Conservation (phyloP, 176 grass and related monocot genomes). For the Ananas comosus region DNA sequence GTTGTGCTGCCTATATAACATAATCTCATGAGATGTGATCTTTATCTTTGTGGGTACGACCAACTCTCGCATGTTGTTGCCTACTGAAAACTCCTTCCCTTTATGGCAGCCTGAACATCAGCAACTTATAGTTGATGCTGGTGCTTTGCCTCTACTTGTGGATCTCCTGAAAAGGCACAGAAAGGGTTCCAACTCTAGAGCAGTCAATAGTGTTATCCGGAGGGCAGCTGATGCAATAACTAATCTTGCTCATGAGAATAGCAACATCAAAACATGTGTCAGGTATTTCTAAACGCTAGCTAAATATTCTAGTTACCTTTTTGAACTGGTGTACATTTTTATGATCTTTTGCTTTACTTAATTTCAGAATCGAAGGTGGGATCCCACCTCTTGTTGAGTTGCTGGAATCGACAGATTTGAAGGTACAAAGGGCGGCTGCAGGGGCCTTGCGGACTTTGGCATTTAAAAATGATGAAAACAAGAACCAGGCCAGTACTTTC, state of each 20-base stretch:
- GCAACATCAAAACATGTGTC: conserved; percentile 93
- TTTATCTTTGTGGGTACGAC: neutral
- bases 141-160: conserved; percentile 84
- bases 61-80: neutral
- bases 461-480: conserved; percentile 99
- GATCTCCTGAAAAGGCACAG: conserved; percentile 75
- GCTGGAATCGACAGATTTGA: conserved; percentile 83
- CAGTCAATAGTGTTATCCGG: conserved; percentile 84
- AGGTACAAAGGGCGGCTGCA: conserved; percentile 97
- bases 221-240: conserved; percentile 99
- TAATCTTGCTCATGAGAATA: conserved; percentile 99
- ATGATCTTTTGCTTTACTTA: conserved; percentile 26
- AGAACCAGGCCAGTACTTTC: conserved; percentile 48
- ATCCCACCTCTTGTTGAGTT: conserved; percentile 97
- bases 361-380: conserved; percentile 83
- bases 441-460: conserved; percentile 89
- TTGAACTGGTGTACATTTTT: neutral
- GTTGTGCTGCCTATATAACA: too few relatives aligned
- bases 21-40: too few relatives aligned
- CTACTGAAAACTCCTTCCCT: neutral
- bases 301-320: neutral
- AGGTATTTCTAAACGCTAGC: conserved; percentile 40
- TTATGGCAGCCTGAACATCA: conserved; percentile 92
- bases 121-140: conserved; percentile 96
- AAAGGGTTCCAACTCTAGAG: conserved; percentile 48